These are phyloP conservation scores for Rhododendron molle DNA, from an alignment of 148 eudicot genomes.

Conservation along the genomic window DNA sequence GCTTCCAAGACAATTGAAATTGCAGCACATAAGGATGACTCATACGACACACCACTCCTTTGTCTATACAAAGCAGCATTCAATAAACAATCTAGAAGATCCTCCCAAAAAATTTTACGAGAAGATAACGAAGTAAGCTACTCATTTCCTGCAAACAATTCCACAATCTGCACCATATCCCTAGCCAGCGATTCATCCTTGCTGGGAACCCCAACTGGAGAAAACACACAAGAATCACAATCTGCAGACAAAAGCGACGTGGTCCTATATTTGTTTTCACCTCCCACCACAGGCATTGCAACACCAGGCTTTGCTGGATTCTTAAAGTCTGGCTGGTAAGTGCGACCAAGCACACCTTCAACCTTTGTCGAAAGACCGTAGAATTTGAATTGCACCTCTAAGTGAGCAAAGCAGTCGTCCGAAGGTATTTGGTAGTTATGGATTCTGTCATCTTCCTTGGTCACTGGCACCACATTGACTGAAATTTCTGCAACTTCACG, in stretches of 20 bases:
- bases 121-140: background rate
- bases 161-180: constrained; percentile 38
- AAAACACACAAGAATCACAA: constrained; percentile 42
- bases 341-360: constrained; percentile 65
- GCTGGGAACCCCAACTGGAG: constrained; percentile 17
- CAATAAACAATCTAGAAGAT: background rate
- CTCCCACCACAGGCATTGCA: constrained; percentile 70
- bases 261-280: constrained; percentile 59
- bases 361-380: constrained; percentile 32
- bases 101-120: background rate
- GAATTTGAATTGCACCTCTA: constrained; percentile 60
- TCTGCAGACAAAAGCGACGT: constrained; percentile 44
- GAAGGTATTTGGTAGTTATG: constrained; percentile 43
- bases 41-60: background rate
- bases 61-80: background rate
- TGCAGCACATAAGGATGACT: background rate
- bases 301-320: constrained; percentile 66
- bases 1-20: background rate
- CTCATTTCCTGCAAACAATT: constrained; percentile 47
- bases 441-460: constrained; percentile 19
- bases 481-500: constrained; percentile 19
- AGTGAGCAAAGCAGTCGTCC: constrained; percentile 58
- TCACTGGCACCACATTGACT: constrained; percentile 27
- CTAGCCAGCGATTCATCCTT: constrained; percentile 14
- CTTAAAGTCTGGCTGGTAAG: constrained; percentile 59